Base-by-base conservation (phyloP, 2,329 filamentous ascomycete genomes). In the Epichloe uncinata region DNA sequence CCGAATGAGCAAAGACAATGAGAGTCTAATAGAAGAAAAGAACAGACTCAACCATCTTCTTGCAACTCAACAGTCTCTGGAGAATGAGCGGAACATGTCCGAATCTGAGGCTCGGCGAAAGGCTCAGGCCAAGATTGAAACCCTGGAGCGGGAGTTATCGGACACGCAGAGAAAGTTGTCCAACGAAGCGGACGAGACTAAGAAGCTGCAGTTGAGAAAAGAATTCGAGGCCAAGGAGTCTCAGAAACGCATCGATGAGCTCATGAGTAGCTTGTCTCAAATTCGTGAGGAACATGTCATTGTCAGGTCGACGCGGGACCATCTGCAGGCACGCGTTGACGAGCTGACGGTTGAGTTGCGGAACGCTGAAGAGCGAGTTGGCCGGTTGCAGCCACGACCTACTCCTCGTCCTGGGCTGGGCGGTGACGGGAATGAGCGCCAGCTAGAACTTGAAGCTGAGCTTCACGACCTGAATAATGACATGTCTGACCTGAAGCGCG, bases 161-260 rank as follows among this genome's bases (percentile, higher is more conserved):
- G 77, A 81, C 2, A 83, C 82, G 1, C 94, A 94, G 67, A 84
- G 86, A 45, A 95, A 90, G 65, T 74, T 97, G 3, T 81, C 84
- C 2, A 81, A 88, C 26, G 90, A 96, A 61, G 67, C 82, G 0
- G 89, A 96, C 53, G 90, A 95, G 55, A 79, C 75, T 56, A 94
- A 90, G 73, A 91, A 94, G 64, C 71, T 85, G 35, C 76, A 85
- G 52, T 73, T 93, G 47, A 82, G 91, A 51, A 89, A 94, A 60
- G 91, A 97, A 61, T 96, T 87, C 55, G 93, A 98, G 53, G 79
- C 84, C 41, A 84, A 88, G 56, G 88, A 97, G 63, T 82, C 79
- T 47, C 88, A 95, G 64, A 93, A 89, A 66, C 82, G 90, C 47
- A 93, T 97, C 53, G 91, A 98, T 57, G 91, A 97, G 60, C 78